Evolutionary conservation across 2,329 filamentous ascomycete species (phyloP).

Genomic region (Rutstroemia sp.): DNA sequence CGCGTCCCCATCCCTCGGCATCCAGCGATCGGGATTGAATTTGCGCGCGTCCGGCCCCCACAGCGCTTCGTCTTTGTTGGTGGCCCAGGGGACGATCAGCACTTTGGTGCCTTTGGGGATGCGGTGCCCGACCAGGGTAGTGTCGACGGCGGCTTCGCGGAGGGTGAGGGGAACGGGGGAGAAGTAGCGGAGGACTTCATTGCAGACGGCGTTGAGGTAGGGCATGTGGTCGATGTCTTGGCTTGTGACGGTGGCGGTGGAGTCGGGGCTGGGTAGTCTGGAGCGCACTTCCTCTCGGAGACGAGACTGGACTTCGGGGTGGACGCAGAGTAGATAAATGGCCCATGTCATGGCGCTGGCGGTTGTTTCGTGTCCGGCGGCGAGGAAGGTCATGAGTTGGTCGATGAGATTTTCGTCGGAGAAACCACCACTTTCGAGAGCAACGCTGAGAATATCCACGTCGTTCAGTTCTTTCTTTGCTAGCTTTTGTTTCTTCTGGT

Average conservation of each 20-base stretch:
- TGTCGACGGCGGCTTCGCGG: constrained; percentile 57
- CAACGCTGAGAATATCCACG: constrained; percentile 73
- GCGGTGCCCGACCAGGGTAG: constrained; percentile 54
- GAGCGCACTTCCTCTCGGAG: constrained; percentile 62
- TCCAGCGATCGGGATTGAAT: constrained; percentile 78
- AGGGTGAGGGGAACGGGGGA: constrained; percentile 65
- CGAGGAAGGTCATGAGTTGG: constrained; percentile 86
- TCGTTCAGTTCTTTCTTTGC: constrained; percentile 43
- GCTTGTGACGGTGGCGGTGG: constrained; percentile 38
- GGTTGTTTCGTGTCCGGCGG: constrained; percentile 76
- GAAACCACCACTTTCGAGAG: constrained; percentile 69
- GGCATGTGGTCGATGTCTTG: constrained; percentile 63
- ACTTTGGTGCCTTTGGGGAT: constrained; percentile 67
- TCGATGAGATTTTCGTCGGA: constrained; percentile 74
- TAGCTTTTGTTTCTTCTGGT: constrained; percentile 56
- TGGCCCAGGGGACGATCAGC: constrained; percentile 55
- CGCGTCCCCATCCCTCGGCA: constrained; percentile 34
- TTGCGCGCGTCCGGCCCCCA: constrained; percentile 71
- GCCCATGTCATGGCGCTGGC: constrained; percentile 71
- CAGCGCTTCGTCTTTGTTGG: constrained; percentile 59
- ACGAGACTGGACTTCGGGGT: constrained; percentile 57
- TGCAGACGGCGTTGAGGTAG: constrained; percentile 73
- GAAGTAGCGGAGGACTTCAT: constrained; percentile 68
- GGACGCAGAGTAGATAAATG: constrained; percentile 57
- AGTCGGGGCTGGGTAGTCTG: constrained; percentile 45